A percentile compares a stretch with the other conserved stretches of the same genome.
Evolutionary conservation across 2,329 filamentous ascomycete species (phyloP).

Genomic region (Xylariaceae sp.): DNA sequence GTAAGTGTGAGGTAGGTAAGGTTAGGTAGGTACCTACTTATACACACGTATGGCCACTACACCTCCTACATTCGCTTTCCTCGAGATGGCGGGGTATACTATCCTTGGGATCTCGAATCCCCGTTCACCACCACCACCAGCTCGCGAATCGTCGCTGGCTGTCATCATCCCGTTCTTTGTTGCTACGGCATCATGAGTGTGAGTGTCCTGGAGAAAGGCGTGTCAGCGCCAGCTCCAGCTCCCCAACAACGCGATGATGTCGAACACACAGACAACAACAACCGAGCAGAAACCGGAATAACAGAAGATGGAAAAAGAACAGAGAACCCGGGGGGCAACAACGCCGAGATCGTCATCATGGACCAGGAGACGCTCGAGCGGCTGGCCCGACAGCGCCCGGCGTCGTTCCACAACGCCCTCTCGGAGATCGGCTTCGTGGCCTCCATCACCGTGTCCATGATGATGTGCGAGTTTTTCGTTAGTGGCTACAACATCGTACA

Average conservation of each 20-base stretch:
- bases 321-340: no score
- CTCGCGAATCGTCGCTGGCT: neutral
- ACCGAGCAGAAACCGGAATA: no score
- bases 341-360: conserved; percentile 16
- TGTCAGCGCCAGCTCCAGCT: neutral
- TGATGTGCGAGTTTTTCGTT: conserved; percentile 67
- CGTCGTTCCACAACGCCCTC: conserved; percentile 42
- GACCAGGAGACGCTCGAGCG: conserved; percentile 42
- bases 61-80: neutral
- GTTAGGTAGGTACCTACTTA: no score
- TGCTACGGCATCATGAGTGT: neutral
- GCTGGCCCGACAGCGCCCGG: conserved; percentile 53
- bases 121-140: neutral
- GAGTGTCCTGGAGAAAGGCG: neutral
- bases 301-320: conserved; percentile 9
- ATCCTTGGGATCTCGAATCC: no score
- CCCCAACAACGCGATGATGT: neutral
- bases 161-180: no score
- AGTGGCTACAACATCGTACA: conserved; percentile 72
- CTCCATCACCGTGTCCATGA: conserved; percentile 52
- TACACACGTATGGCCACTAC: no score
- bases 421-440: conserved; percentile 56
- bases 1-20: no score
- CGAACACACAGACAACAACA: neutral
- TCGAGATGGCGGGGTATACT: neutral